Evolutionary conservation across 1,139 yeast genomes (phyloP).

Genomic region (Entelexis sorbosivorans): DNA sequence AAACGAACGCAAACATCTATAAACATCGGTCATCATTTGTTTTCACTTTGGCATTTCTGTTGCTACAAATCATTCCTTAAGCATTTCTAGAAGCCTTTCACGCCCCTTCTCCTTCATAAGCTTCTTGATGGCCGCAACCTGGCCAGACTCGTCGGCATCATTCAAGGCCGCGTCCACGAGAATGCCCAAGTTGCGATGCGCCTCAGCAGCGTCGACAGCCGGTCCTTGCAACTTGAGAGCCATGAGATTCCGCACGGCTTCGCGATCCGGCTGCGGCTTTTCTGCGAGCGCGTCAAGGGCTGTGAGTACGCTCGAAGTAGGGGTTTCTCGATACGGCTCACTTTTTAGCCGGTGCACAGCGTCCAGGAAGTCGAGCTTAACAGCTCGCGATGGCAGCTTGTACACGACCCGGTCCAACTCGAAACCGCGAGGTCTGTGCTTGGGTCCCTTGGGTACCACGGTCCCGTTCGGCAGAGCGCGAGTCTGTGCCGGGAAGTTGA

Average conservation of each 20-base stretch:
- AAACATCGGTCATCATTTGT: background rate
- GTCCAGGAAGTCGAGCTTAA: slow-evolving; percentile 63
- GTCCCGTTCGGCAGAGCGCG: slow-evolving; percentile 24
- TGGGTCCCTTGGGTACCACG: slow-evolving; percentile 1
- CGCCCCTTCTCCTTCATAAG: slow-evolving; percentile 60
- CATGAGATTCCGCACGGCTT: slow-evolving; percentile 32
- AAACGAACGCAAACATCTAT: background rate
- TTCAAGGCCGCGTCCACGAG: slow-evolving; percentile 35
- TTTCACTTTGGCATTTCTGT: background rate
- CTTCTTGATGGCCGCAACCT: slow-evolving; percentile 46
- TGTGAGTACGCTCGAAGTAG: slow-evolving; percentile 26
- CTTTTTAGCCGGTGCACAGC: slow-evolving; percentile 23
- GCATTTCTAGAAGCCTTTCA: slow-evolving; percentile 43
- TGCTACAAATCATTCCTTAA: background rate
- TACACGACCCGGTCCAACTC: slow-evolving; percentile 45
- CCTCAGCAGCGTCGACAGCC: slow-evolving; percentile 25
- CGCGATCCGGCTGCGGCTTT: slow-evolving; percentile 26
- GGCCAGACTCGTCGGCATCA: slow-evolving; percentile 28
- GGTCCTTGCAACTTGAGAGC: slow-evolving; percentile 26
- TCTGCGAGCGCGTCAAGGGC: slow-evolving; percentile 31
- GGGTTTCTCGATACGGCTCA: slow-evolving; percentile 25
- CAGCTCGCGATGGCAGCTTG: slow-evolving; percentile 59
- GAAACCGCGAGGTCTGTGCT: slow-evolving; percentile 23
- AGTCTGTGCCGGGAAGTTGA: slow-evolving; percentile 26
- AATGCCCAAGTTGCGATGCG: slow-evolving; percentile 27